Conservation (phyloP, 1,284 basidiomycete genomes). For the Apiotrichum laibachii region DNA sequence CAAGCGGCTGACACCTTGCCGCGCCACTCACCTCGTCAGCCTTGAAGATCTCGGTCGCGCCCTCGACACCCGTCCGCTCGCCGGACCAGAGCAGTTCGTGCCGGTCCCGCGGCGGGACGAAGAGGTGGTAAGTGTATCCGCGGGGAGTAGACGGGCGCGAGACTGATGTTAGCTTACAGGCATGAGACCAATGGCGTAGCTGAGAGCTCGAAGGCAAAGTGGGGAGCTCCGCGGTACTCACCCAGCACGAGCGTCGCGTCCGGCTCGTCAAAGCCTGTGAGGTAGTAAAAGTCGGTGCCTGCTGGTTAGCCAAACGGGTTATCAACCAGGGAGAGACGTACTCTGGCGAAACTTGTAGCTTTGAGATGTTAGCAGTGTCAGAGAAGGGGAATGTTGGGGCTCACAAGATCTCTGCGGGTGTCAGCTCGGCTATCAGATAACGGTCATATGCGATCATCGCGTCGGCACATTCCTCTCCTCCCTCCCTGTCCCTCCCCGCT, state of each 20-base stretch:
- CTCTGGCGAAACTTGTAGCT: slow-evolving; percentile 92
- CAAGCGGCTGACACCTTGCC: too few species aligned
- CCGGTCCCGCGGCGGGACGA: slow-evolving; percentile 73
- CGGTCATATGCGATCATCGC: not conserved
- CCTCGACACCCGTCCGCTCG: slow-evolving; percentile 64
- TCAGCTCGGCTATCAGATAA: slow-evolving; percentile 11
- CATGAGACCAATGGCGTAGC: not conserved
- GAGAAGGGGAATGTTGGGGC: slow-evolving; percentile 16
- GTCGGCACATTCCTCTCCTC: too few species aligned
- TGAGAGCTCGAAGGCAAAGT: not conserved
- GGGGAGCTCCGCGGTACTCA: slow-evolving; percentile 42
- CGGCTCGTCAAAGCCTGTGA: slow-evolving; percentile 93
- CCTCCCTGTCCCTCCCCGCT: too few species aligned
- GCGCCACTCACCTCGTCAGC: slow-evolving; percentile 63
- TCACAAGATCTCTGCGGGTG: slow-evolving; percentile 57
- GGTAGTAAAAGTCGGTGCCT: slow-evolving; percentile 87
- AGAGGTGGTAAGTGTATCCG: slow-evolving; percentile 86
- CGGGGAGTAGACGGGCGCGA: slow-evolving; percentile 58
- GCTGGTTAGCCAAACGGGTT: not conserved
- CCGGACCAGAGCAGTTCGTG: slow-evolving; percentile 91
- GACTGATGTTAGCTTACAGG: slow-evolving; percentile 21
- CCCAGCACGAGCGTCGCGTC: slow-evolving; percentile 82
- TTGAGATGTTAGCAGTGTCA: not conserved
- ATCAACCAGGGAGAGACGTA: slow-evolving; percentile 17
- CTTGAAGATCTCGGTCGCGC: slow-evolving; percentile 64